Evolutionary conservation across 257 asterid species (phyloP).

Genomic region (Lantana camara): DNA sequence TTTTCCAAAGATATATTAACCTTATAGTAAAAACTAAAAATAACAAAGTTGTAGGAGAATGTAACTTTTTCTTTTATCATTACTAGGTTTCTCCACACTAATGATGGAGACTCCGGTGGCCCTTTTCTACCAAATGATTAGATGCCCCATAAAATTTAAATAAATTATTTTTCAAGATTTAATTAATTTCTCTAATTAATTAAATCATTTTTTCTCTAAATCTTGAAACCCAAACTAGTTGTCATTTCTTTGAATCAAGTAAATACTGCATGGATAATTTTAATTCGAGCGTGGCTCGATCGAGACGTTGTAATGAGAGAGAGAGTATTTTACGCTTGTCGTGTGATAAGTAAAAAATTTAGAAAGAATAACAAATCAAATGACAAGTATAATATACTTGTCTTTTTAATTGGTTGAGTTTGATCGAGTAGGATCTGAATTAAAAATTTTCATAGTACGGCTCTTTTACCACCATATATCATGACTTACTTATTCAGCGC

Average conservation of each 20-base stretch:
- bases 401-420: too few species aligned
- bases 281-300: too few species aligned
- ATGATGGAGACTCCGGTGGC: slow-evolving; percentile 33
- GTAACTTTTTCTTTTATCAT: slow-evolving; percentile 28
- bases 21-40: neutral
- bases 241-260: neutral
- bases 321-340: too few species aligned
- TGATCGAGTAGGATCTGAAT: too few species aligned
- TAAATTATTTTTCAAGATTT: neutral
- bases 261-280: neutral
- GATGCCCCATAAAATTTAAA: slow-evolving; percentile 35
- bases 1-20: slow-evolving; percentile 4
- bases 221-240: slow-evolving; percentile 29
- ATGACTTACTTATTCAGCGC: too few species aligned
- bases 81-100: slow-evolving; percentile 34
- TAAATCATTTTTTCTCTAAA: slow-evolving; percentile 15
- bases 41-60: slow-evolving; percentile 17
- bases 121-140: slow-evolving; percentile 37
- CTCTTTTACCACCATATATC: too few species aligned
- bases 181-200: neutral
- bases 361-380: too few species aligned
- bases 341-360: too few species aligned
- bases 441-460: too few species aligned
- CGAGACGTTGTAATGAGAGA: too few species aligned
- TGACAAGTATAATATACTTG: too few species aligned